Percentiles rank a stretch among this genome's conserved stretches.
Conservation (phyloP, 345 rosid genomes). For the Linum lewisii region DNA sequence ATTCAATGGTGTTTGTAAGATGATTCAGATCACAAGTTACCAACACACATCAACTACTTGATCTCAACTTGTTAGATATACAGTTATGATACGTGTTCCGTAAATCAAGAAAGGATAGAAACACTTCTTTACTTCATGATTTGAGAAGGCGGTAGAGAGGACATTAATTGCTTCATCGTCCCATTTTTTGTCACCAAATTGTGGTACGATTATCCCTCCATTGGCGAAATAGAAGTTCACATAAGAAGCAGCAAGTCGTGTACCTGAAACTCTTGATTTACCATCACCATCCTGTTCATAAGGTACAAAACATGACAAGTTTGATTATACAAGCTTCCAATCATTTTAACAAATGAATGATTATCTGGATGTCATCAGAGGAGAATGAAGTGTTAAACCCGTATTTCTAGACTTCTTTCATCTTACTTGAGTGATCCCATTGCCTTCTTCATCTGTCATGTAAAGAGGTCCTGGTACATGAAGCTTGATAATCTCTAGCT, state of each 20-base stretch:
- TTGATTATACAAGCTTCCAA: no score
- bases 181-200: slow-evolving; percentile 69
- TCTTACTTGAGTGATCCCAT: slow-evolving; percentile 59
- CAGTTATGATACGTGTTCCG: background rate
- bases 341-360: no score
- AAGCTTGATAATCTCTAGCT: slow-evolving; percentile 62
- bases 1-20: no score
- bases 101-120: slow-evolving; percentile 1
- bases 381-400: background rate
- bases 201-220: slow-evolving; percentile 65
- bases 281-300: slow-evolving; percentile 46
- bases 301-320: background rate
- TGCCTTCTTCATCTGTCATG: slow-evolving; percentile 80
- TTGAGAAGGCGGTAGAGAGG: slow-evolving; percentile 58
- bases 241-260: slow-evolving; percentile 84
- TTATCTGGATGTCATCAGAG: background rate
- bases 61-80: background rate
- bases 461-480: slow-evolving; percentile 77
- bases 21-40: no score
- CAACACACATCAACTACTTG: background rate
- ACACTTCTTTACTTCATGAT: slow-evolving; percentile 38
- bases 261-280: slow-evolving; percentile 49
- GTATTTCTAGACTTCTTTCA: background rate
- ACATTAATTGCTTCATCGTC: slow-evolving; percentile 73
- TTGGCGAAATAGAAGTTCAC: slow-evolving; percentile 73